Evolutionary conservation across 257 asterid genomes (phyloP).

Genomic region (Gardenia jasminoides): DNA sequence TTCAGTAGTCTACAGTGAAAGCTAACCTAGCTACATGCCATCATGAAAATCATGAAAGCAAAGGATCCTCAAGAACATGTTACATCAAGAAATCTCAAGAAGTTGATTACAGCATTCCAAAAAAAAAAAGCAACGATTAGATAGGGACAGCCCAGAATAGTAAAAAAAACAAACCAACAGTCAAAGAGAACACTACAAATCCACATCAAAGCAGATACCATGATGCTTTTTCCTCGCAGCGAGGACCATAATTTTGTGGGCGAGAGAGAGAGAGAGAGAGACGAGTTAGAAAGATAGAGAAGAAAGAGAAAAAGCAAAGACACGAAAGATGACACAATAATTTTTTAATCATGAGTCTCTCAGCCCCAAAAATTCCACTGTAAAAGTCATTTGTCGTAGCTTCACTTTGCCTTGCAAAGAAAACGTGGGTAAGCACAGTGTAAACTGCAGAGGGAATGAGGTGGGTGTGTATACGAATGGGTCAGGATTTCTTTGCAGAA

Average conservation of each 20-base stretch:
- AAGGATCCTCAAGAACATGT: conserved; percentile 22
- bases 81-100: conserved; percentile 40
- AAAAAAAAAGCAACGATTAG: conserved; percentile 36
- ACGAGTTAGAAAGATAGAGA: neutral
- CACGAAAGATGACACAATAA: neutral
- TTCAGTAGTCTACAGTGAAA: no score
- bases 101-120: conserved; percentile 32
- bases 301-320: neutral
- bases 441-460: conserved; percentile 8
- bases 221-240: conserved; percentile 31
- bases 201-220: conserved; percentile 44
- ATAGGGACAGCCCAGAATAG: conserved; percentile 31
- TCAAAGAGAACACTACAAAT: conserved; percentile 50
- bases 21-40: no score
- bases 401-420: conserved; percentile 28
- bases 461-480: neutral
- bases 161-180: conserved; percentile 44
- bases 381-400: neutral
- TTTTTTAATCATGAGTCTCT: conserved; percentile 16
- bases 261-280: no score
- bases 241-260: conserved; percentile 15
- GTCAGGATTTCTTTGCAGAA: conserved; percentile 8
- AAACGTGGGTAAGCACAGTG: conserved; percentile 42
- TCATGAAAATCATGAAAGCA: conserved; percentile 18
- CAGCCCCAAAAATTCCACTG: conserved; percentile 20